Evolutionary conservation across 2,329 filamentous ascomycete species (phyloP), one percentile per base, ranked within the genome.

Genomic region (Neoscytalidium dimidiatum): DNA sequence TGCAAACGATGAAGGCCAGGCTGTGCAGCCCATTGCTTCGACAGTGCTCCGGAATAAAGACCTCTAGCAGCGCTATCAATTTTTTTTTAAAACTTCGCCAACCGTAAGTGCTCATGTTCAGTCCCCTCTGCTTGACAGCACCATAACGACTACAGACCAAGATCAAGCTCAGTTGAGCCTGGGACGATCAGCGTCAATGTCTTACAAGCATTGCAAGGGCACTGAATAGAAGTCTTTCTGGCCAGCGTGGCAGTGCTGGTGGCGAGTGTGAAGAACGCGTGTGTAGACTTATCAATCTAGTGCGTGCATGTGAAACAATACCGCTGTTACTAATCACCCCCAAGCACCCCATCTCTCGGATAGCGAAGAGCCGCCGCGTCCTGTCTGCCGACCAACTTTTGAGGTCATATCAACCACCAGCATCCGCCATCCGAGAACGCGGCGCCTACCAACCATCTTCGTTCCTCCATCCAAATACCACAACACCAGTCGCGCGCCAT

Each of bases 401-500:
- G 38, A 46, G 56, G 56, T 48, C 56, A 60, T 58, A 33, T 60
- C 56, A 31, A 60, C 56, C n/a, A 23, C 41, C 38, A 33, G 19
- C 53, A 60, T 60, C 56, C 56, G 56, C 28, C 56, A 51, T 51
- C 58, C 58, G 58, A 51, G 58, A 43, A 62, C 43, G 31, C 44
- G 29, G 19, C 57, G n/a, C 41, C 43, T 26, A 13, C 57, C 9
- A 61, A 13, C 56, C 28, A 3, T 35, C 56, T 33, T 23, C 9
- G 23, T n/a, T n/a, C 56, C 56, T 13, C 56, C 26, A 21, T 14
- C 41, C n/a, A 17, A 7, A 23, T 28, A 31, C n/a, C 31, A 21
- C 38, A 29, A 21, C 28, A 28, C 56, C 41, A 11, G 7, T 23
- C 41, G 56, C 63, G 19, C 53, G 58, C 64, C 56, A 94, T 96